Conservation (phyloP, 805 yeast genomes). For the Ogataea nakhonphanomensis region DNA sequence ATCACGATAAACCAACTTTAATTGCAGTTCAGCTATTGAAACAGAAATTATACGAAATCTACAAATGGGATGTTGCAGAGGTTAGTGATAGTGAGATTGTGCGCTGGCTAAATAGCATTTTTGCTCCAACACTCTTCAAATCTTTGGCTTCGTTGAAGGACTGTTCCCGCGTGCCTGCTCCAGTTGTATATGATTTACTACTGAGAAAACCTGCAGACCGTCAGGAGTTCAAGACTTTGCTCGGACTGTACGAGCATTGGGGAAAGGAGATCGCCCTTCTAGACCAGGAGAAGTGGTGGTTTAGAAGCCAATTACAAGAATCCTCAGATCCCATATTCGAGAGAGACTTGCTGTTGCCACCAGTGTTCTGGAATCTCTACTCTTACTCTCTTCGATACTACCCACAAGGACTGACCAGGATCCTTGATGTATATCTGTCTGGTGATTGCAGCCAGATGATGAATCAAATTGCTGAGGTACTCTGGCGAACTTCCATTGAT, state of each 20-base stretch:
- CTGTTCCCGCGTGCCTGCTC: conserved; percentile 21
- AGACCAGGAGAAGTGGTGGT: conserved; percentile 30
- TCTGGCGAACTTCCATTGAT: conserved; percentile 31
- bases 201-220: conserved; percentile 26
- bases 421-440: conserved; percentile 20
- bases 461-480: conserved; percentile 27
- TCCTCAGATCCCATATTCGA: conserved; percentile 8
- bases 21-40: conserved; percentile 18
- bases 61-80: conserved; percentile 21
- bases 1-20: background rate
- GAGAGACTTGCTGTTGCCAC: conserved; percentile 25
- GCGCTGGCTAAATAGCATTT: conserved; percentile 29
- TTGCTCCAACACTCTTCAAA: conserved; percentile 20
- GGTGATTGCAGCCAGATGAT: conserved; percentile 12
- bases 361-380: conserved; percentile 28
- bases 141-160: conserved; percentile 19
- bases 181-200: conserved; percentile 30
- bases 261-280: conserved; percentile 16
- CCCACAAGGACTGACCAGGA: conserved; percentile 18
- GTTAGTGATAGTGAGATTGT: conserved; percentile 21
- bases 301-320: conserved; percentile 17
- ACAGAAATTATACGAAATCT: conserved; percentile 20
- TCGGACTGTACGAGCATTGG: conserved; percentile 25
- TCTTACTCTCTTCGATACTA: conserved; percentile 24
- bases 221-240: conserved; percentile 24